Evolutionary conservation across 495 filamentous ascomycete genomes (phyloP).

Genomic region (Xylaria curta): DNA sequence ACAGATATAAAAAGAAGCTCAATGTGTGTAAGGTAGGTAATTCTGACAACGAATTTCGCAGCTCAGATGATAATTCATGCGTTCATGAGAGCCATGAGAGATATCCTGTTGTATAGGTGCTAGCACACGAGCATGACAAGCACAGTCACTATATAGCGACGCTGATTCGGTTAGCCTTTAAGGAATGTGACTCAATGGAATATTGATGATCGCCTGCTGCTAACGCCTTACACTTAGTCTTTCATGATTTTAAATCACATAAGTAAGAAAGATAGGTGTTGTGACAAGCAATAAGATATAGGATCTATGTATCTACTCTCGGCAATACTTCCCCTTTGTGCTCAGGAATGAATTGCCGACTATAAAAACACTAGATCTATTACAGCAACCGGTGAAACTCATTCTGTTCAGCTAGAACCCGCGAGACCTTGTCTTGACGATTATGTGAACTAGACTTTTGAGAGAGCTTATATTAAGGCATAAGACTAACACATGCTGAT

Average conservation of each 20-base stretch:
- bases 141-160: neutral
- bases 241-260: neutral
- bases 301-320: neutral
- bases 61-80: neutral
- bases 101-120: neutral
- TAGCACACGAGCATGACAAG: neutral
- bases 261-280: neutral
- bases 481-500: neutral
- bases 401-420: too few relatives aligned
- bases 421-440: neutral
- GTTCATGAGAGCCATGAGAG: neutral
- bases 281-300: neutral
- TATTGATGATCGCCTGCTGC: neutral
- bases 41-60: neutral
- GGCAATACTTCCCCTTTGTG: neutral
- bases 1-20: neutral
- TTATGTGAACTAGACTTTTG: neutral
- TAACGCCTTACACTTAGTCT: neutral
- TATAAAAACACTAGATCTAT: neutral
- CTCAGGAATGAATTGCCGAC: neutral
- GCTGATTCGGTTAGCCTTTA: neutral
- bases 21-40: neutral
- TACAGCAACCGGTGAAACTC: too few relatives aligned
- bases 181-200: neutral
- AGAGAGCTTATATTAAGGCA: neutral